Base-by-base conservation (phyloP, 1,139 yeast species). In the Diutina siamensis region DNA sequence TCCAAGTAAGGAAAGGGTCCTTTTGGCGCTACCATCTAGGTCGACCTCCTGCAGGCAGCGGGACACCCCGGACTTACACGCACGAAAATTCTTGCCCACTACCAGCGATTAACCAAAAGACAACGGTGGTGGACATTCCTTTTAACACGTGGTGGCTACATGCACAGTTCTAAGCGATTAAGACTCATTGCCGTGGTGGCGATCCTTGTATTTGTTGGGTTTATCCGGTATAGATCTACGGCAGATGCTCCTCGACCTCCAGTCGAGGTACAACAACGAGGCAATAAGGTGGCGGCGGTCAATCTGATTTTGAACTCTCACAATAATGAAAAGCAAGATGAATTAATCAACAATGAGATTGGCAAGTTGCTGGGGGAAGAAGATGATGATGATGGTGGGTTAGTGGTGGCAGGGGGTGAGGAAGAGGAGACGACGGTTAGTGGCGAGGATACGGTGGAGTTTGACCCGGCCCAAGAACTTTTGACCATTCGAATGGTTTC, bases 391-490 rank as follows among this genome's bases (percentile, higher is more conserved):
- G 34, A 31, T 7, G 18, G 20, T 18, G 20, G 12, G 17, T 9
- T 31, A 2, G 17, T 21, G 10, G 40, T 13, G 4, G 13, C 4
- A 27, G 9, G 4, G 18, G 31, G 10, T n/a, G 41, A 21, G 15
- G 33, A 20, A 10, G 15, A 7, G 12, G 32, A 15, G 7, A n/a
- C 25, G n/a, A 35, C 10, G 3, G 28, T 15, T n/a, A n/a, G 10
- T 12, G 22, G 5, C 22, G 40, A 36, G 17, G 40, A 7, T 9
- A 13, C 20, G 17, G 46, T 22, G 34, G 53, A 52, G 19, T 84
- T 78, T 55, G 80, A 80, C 58, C 77, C 88, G 0, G 79, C 71
- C 13, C 68, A 71, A 51, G 92, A 78, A 53, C 74, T 80, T 51
- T 61, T 72, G 34, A 72, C 70, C 47, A 81, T 83, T 44, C 60